Evolutionary conservation across 129 eudicot species (phyloP).

Genomic region (Artemisia argyi): DNA sequence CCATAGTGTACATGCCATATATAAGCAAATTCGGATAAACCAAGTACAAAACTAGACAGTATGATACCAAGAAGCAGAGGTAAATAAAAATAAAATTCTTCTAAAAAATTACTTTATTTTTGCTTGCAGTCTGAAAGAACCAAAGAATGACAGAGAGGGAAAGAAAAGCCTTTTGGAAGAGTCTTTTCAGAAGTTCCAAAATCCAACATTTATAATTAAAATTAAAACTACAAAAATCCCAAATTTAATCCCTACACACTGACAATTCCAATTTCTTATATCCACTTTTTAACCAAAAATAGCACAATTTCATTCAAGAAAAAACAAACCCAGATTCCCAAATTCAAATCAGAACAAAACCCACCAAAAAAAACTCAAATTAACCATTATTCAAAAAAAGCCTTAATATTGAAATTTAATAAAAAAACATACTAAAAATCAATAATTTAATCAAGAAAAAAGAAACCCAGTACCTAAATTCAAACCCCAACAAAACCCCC

Average conservation of each 20-base stretch:
- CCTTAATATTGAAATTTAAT: neutral
- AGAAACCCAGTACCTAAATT: neutral
- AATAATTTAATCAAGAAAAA: neutral
- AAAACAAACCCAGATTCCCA: neutral
- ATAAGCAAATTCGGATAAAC: neutral
- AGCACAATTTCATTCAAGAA: neutral
- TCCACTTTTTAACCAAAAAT: slow-evolving; percentile 14
- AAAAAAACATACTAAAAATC: neutral
- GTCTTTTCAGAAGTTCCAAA: slow-evolving; percentile 27
- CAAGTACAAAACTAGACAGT: neutral
- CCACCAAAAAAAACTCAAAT: neutral
- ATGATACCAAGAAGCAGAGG: neutral
- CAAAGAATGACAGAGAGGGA: slow-evolving; percentile 31
- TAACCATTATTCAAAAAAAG: neutral
- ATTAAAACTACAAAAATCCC: neutral
- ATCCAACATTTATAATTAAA: slow-evolving; percentile 22
- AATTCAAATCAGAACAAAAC: neutral
- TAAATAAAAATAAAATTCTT: neutral
- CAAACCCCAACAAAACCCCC: neutral
- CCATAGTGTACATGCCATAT: neutral
- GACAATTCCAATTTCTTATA: slow-evolving; percentile 17
- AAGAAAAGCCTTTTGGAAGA: slow-evolving; percentile 33
- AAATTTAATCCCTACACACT: slow-evolving; percentile 7
- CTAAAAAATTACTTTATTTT: slow-evolving; percentile 6
- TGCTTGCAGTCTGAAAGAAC: slow-evolving; percentile 22